Evolutionary conservation across 2,329 filamentous ascomycete genomes (phyloP), one percentile per base, ranked within the genome.

Genomic region (Venturia carpophila): DNA sequence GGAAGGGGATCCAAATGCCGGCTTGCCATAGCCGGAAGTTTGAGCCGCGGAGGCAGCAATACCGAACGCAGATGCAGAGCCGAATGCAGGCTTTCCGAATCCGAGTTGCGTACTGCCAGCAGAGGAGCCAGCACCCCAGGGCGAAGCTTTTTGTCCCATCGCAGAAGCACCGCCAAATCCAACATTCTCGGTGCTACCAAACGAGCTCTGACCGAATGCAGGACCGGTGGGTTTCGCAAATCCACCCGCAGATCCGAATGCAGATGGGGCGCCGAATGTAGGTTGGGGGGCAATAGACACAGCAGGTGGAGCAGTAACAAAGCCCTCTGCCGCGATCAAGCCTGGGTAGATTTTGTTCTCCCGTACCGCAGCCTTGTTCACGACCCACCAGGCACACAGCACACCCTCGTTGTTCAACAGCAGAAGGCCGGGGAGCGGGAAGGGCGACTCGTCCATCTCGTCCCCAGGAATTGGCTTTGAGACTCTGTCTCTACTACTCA

Each of bases 341-440:
- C 89, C 90, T 49, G 88, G 83, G 74, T 92, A 97, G 0, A 85
- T 84, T 7, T 84, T 85, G 3, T 87, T 87, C 70, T 87, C 80
- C 66, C 87, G 85, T 67, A 99, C 87, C 1, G 93, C 92, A 52
- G 95, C 91, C 43, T 89, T 85, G 76, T 97, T 97, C 24, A 97
- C 84, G 55, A 97, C 78, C 91, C 93, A 97, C 92, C 93, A 99
- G 15, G 87, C 83, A 58, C 85, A 86, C 19, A 99, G 79, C 11
- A 96, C 78, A 68, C 94, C 94, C 71, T 97, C 91, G 69, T 96
- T 88, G 67, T 95, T 97, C 19, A 99, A 79, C 39, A 91, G 83
- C 82, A 94, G 88, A 52, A 96, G 80, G 13, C 87, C 91, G 6
- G 94, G 94, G 10, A 97, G 77, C 15, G 94, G 93, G 0, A 85